Conservation (phyloP, 495 filamentous ascomycete species). For the Talaromyces liani region DNA sequence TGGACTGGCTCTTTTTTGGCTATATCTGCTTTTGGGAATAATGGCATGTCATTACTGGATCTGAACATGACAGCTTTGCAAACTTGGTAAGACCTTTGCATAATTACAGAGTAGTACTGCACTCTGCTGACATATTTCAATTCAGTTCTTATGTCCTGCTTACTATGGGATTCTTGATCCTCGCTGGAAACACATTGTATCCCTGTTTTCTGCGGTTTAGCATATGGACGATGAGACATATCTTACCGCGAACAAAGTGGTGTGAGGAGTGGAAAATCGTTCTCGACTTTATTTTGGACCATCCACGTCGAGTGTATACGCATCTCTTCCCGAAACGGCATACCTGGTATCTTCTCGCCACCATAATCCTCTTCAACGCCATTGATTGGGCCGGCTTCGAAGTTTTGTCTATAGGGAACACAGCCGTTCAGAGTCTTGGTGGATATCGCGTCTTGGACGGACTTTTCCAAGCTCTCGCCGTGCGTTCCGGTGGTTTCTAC, state of each 20-base stretch:
- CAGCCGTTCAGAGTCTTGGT: slow-evolving; percentile 46
- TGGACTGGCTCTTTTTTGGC: slow-evolving; percentile 30
- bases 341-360: slow-evolving; percentile 73
- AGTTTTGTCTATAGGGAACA: slow-evolving; percentile 68
- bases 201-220: slow-evolving; percentile 75
- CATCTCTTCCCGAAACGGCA: slow-evolving; percentile 71
- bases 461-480: slow-evolving; percentile 76
- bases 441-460: slow-evolving; percentile 64
- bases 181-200: slow-evolving; percentile 78
- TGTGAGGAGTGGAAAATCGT: slow-evolving; percentile 53
- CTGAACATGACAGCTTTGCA: slow-evolving; percentile 60
- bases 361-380: slow-evolving; percentile 67
- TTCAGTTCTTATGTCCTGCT: slow-evolving; percentile 57
- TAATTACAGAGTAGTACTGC: not conserved
- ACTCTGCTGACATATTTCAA: slow-evolving; percentile 9
- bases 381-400: slow-evolving; percentile 80
- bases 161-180: slow-evolving; percentile 67
- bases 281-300: slow-evolving; percentile 70
- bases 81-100: slow-evolving; percentile 19
- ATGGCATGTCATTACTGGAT: slow-evolving; percentile 79
- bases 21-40: slow-evolving; percentile 77
- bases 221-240: slow-evolving; percentile 52
- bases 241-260: slow-evolving; percentile 33
- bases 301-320: slow-evolving; percentile 74
- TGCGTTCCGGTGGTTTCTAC: slow-evolving; percentile 79